Evolutionary conservation across 805 yeast genomes (phyloP).

Genomic region (Naumovozyma dairenensis): DNA sequence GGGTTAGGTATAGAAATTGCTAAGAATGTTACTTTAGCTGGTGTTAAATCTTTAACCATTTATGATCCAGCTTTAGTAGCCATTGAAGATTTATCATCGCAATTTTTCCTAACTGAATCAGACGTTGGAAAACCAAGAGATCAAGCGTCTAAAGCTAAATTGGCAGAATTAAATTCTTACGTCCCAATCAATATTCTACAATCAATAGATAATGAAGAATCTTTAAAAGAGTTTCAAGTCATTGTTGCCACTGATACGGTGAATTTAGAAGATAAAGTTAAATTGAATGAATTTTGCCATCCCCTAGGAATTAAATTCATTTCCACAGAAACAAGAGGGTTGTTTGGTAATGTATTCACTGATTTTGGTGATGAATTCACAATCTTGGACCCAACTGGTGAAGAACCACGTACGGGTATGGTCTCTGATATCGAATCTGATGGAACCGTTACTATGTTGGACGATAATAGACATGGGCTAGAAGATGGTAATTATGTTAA

Average conservation of each 20-base stretch:
- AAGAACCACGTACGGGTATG: conserved; percentile 80
- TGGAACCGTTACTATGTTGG: conserved; percentile 90
- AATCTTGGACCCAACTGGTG: conserved; percentile 81
- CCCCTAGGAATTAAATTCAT: conserved; percentile 66
- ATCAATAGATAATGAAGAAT: conserved; percentile 41
- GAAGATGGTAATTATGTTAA: conserved; percentile 88
- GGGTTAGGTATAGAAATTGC: conserved; percentile 96
- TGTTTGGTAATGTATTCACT: conserved; percentile 80
- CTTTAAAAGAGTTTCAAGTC: conserved; percentile 56
- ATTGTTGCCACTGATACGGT: conserved; percentile 69
- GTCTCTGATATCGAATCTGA: conserved; percentile 79
- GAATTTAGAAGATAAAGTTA: conserved; percentile 62
- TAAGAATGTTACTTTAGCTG: conserved; percentile 92
- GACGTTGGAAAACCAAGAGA: conserved; percentile 82
- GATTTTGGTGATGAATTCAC: conserved; percentile 81
- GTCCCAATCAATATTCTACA: conserved; percentile 70
- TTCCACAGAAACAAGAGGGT: conserved; percentile 72
- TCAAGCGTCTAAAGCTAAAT: conserved; percentile 48
- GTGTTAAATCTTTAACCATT: conserved; percentile 82
- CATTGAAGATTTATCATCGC: conserved; percentile 73
- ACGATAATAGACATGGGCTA: conserved; percentile 85
- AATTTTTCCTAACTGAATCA: conserved; percentile 62
- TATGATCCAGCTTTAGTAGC: conserved; percentile 70
- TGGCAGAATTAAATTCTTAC: conserved; percentile 79
- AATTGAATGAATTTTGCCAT: conserved; percentile 69